Evolutionary conservation across 768 basidiomycete genomes (phyloP).

Genomic region (Harrya chromipes): DNA sequence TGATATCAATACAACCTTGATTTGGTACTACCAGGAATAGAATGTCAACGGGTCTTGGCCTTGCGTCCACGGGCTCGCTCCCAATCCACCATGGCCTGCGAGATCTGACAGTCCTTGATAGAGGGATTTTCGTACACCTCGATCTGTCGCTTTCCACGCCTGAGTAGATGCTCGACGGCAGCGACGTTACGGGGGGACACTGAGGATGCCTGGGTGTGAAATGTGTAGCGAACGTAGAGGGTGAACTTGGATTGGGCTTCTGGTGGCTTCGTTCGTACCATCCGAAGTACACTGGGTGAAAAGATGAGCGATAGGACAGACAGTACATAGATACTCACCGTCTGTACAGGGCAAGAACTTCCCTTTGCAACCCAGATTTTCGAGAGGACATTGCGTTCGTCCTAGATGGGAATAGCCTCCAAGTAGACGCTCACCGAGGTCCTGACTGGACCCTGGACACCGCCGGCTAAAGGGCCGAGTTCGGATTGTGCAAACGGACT

Average conservation of each 20-base stretch:
- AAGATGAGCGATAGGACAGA: conserved; percentile 7
- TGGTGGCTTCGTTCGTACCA: conserved; percentile 65
- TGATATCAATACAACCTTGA: conserved; percentile 7
- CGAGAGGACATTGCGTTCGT: conserved; percentile 25
- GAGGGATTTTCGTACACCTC: conserved; percentile 64
- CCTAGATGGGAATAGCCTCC: background rate
- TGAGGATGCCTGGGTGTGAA: conserved; percentile 57
- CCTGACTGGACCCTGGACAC: conserved; percentile 18
- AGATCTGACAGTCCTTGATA: conserved; percentile 75
- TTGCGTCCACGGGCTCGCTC: conserved; percentile 31
- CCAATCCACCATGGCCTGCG: conserved; percentile 69
- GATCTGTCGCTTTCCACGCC: conserved; percentile 62
- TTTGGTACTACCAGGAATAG: background rate
- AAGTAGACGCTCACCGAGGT: conserved; percentile 1
- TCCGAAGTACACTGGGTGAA: conserved; percentile 63
- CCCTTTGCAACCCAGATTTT: conserved; percentile 50
- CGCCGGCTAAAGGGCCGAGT: conserved; percentile 16
- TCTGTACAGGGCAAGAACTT: conserved; percentile 52
- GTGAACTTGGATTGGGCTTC: conserved; percentile 60
- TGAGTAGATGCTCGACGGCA: conserved; percentile 73
- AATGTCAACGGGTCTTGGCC: conserved; percentile 11
- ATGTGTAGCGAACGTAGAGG: conserved; percentile 65
- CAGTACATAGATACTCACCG: conserved; percentile 37
- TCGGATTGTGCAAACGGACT: background rate
- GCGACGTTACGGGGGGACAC: conserved; percentile 65